A percentile compares a stretch with the other conserved stretches of the same genome.
phyloP scores from a whole-genome alignment of 2,329 filamentous ascomycete genomes.

The Penicillium sp. region DNA sequence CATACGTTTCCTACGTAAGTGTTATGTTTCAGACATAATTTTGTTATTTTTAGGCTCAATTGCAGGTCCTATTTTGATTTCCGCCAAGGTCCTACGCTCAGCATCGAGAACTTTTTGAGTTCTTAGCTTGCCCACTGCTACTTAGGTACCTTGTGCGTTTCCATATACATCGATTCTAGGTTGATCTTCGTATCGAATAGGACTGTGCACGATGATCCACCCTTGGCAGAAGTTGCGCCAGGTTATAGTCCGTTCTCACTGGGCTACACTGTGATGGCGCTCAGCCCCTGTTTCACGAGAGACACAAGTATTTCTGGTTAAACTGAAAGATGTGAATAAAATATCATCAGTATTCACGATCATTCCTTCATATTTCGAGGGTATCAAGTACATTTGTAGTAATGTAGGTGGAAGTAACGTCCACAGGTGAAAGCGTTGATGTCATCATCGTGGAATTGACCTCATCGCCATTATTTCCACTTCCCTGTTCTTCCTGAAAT shows the following conservation, averaged over 20 bases:
- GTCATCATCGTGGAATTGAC: constrained; percentile 1
- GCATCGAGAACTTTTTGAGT: not conserved
- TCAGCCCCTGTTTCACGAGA: not conserved
- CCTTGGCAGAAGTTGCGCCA: not conserved
- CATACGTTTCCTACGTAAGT: not conserved
- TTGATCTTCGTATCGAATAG: not conserved
- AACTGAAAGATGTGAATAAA: not conserved
- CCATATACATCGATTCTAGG: not conserved
- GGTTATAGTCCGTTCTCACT: not conserved
- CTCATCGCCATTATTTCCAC: not conserved
- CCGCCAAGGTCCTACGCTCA: not conserved
- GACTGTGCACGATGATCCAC: not conserved
- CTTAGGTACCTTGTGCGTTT: not conserved
- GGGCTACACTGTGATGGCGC: not conserved
- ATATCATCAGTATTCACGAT: no score
- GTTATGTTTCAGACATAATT: not conserved
- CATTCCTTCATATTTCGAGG: not conserved
- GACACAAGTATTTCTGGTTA: not conserved
- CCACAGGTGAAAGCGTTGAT: not conserved
- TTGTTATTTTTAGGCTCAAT: not conserved
- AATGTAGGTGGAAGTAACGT: not conserved
- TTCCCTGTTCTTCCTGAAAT: not conserved
- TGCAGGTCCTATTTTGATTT: constrained; percentile 1
- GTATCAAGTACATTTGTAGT: no score
- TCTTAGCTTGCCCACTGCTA: not conserved